phyloP scores from a whole-genome alignment of 2,329 filamentous ascomycete species.

The Ilyonectria mors-panacis region DNA sequence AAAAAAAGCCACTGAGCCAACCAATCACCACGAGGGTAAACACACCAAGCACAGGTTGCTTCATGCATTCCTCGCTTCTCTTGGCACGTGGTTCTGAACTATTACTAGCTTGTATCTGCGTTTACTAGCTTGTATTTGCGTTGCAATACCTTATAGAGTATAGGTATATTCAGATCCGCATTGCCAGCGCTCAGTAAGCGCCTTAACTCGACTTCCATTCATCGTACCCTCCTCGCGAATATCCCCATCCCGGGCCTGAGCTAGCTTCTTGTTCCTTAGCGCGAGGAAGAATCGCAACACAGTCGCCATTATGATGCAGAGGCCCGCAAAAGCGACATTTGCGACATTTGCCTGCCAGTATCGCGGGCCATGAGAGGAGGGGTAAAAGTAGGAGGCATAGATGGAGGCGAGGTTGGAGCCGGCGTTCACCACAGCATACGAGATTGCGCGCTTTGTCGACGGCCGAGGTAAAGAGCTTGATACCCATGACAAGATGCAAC shows the following conservation, averaged over 20 bases:
- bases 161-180: background rate
- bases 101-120: too few relatives aligned
- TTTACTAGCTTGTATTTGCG: too few relatives aligned
- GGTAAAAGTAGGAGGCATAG: conserved; percentile 4
- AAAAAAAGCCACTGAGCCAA: too few relatives aligned
- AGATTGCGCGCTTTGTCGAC: conserved; percentile 2
- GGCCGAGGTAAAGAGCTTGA: background rate
- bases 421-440: conserved; percentile 1
- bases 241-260: background rate
- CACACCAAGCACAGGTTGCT: background rate
- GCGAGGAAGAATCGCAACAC: background rate
- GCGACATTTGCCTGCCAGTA: conserved; percentile 6
- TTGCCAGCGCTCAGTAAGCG: background rate
- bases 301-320: background rate
- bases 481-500: conserved; percentile 1
- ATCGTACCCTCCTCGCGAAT: background rate
- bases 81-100: too few relatives aligned
- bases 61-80: too few relatives aligned
- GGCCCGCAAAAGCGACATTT: background rate
- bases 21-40: too few relatives aligned
- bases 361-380: background rate
- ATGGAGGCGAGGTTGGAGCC: background rate
- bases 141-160: too few relatives aligned
- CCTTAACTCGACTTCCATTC: background rate
- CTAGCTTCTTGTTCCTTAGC: background rate